Conservation (phyloP, 2,329 filamentous ascomycete genomes). For the Colletotrichum liaoningense region DNA sequence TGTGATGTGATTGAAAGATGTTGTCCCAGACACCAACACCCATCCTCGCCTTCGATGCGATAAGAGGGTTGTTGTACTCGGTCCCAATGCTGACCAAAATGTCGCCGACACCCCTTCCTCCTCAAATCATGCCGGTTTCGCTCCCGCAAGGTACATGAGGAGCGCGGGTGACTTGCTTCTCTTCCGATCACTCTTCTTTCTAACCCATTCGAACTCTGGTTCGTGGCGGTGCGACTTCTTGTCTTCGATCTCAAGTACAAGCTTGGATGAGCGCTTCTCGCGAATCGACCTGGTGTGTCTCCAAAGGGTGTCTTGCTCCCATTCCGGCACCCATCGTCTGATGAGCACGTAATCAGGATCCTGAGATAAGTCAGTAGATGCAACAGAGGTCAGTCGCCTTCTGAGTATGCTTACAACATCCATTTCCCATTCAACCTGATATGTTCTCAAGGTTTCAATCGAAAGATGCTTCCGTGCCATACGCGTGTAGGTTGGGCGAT, state of each 20-base stretch:
- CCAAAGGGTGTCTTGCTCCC: conserved; percentile 79
- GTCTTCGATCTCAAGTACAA: conserved; percentile 60
- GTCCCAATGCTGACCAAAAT: background rate
- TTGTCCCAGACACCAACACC: background rate
- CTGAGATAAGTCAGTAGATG: conserved; percentile 44
- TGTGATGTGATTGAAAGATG: background rate
- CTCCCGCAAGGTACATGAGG: conserved; percentile 69
- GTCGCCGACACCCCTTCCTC: background rate
- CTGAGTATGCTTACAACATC: conserved; percentile 60
- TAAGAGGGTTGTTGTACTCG: background rate
- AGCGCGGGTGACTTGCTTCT: conserved; percentile 68
- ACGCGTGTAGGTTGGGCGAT: conserved; percentile 69
- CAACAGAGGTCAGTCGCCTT: background rate
- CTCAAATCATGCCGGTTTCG: conserved; percentile 49
- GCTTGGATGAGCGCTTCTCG: conserved; percentile 60
- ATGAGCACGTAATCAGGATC: conserved; percentile 79
- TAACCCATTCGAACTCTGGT: conserved; percentile 66
- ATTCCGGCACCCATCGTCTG: conserved; percentile 78
- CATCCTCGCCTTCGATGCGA: background rate
- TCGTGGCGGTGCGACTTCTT: conserved; percentile 54
- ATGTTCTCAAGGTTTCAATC: conserved; percentile 68
- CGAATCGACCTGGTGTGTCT: conserved; percentile 75
- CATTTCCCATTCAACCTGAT: conserved; percentile 67
- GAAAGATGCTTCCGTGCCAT: conserved; percentile 72
- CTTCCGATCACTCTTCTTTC: conserved; percentile 65